Evolutionary conservation across 805 yeast genomes (phyloP).

Genomic region (Isabelozyma rhagii): DNA sequence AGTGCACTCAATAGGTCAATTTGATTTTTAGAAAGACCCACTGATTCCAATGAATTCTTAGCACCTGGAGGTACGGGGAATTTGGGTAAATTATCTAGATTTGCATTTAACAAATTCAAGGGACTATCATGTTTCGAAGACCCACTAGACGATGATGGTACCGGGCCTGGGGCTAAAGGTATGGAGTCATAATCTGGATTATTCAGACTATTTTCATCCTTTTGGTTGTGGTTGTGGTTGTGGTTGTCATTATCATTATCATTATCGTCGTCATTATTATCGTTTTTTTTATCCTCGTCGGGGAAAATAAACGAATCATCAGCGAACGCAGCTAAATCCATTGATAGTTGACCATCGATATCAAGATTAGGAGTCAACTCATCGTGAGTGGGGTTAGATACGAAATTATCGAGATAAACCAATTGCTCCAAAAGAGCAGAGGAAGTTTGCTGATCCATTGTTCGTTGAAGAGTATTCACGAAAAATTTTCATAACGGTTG

Average conservation of each 20-base stretch:
- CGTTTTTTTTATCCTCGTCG: constrained; percentile 61
- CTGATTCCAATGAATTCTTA: constrained; percentile 55
- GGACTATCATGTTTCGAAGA: not conserved
- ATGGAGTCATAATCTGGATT: not conserved
- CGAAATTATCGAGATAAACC: constrained; percentile 75
- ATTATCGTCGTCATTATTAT: constrained; percentile 6
- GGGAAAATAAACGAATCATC: constrained; percentile 79
- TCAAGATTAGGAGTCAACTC: constrained; percentile 39
- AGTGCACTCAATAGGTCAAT: constrained; percentile 71
- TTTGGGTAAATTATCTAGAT: constrained; percentile 47
- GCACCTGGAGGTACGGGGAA: constrained; percentile 76
- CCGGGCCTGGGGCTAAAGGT: not conserved
- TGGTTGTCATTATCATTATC: constrained; percentile 4
- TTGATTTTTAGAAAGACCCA: constrained; percentile 66
- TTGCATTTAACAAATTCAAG: not conserved
- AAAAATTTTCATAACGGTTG: not conserved
- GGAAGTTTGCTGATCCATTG: constrained; percentile 16
- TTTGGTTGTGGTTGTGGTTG: constrained; percentile 1
- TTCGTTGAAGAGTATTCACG: not conserved
- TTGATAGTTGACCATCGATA: constrained; percentile 37
- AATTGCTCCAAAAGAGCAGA: constrained; percentile 65
- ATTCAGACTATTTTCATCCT: constrained; percentile 1
- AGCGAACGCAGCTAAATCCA: constrained; percentile 77
- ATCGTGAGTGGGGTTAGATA: constrained; percentile 22
- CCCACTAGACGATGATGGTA: not conserved